Evolutionary conservation across 805 yeast species (phyloP).

Genomic region (Monosporozyma siamensis): DNA sequence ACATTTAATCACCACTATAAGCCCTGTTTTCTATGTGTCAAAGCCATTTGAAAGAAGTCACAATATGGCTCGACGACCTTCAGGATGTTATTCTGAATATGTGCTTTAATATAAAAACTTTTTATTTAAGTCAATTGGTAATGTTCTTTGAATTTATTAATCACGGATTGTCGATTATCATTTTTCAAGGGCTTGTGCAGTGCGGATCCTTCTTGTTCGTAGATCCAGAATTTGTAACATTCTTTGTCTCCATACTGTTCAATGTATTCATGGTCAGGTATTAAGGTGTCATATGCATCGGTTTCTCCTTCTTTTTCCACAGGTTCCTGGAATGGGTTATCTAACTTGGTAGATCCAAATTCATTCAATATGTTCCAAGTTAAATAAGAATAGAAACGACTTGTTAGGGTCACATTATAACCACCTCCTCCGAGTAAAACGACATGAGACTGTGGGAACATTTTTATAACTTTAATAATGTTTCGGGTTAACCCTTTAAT

Average conservation of each 20-base stretch:
- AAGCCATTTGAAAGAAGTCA: no score
- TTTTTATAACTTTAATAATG: slow-evolving; percentile 21
- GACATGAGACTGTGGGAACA: slow-evolving; percentile 21
- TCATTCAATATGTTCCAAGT: slow-evolving; percentile 19
- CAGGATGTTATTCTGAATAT: no score
- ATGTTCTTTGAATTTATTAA: slow-evolving; percentile 7
- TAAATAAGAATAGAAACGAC: slow-evolving; percentile 45
- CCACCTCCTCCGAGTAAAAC: slow-evolving; percentile 69
- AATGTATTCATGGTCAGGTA: slow-evolving; percentile 42
- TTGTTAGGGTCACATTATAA: slow-evolving; percentile 50
- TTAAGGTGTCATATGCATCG: slow-evolving; percentile 33
- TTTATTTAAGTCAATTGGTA: slow-evolving; percentile 5
- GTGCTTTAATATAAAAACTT: no score
- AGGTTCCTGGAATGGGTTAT: slow-evolving; percentile 4
- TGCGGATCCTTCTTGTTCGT: slow-evolving; percentile 28
- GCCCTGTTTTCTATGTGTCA: no score
- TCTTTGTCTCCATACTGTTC: slow-evolving; percentile 36
- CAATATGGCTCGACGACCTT: no score
- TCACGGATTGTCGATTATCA: slow-evolving; percentile 21
- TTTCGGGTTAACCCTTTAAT: slow-evolving; percentile 38
- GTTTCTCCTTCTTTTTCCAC: slow-evolving; percentile 2
- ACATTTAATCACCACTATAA: no score
- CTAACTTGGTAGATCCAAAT: slow-evolving; percentile 5
- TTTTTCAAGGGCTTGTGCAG: slow-evolving; percentile 23
- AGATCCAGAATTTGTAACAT: slow-evolving; percentile 43